Evolutionary conservation across 2,329 filamentous ascomycete genomes (phyloP).

Genomic region (Emydomyces testavorans): DNA sequence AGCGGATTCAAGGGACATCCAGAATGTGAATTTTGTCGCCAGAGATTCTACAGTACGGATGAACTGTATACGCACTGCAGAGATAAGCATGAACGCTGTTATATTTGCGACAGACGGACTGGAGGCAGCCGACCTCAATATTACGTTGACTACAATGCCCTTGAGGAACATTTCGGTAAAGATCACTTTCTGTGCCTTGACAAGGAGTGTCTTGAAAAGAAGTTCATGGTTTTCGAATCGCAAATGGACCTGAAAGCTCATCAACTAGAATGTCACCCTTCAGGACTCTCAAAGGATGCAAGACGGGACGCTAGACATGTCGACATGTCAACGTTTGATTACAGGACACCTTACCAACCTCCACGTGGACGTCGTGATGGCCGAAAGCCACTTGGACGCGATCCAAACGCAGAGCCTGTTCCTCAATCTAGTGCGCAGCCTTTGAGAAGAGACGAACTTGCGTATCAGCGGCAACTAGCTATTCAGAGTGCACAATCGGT

Average conservation of each 20-base stretch:
- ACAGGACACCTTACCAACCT: constrained; percentile 57
- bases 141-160: constrained; percentile 73
- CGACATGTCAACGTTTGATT: constrained; percentile 77
- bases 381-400: constrained; percentile 57
- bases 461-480: constrained; percentile 82
- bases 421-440: constrained; percentile 68
- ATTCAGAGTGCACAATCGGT: constrained; percentile 79
- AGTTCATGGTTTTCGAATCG: constrained; percentile 91
- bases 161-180: constrained; percentile 76
- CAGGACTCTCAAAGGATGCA: constrained; percentile 68
- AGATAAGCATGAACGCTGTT: constrained; percentile 87
- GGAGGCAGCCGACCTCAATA: constrained; percentile 66
- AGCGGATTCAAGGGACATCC: constrained; percentile 95
- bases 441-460: constrained; percentile 72
- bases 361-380: constrained; percentile 47
- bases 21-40: constrained; percentile 81
- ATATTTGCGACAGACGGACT: constrained; percentile 69
- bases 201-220: constrained; percentile 84
- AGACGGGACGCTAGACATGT: constrained; percentile 73
- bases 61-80: constrained; percentile 90
- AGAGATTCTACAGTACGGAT: constrained; percentile 90
- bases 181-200: constrained; percentile 82
- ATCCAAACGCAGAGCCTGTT: constrained; percentile 73
- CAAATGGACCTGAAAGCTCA: constrained; percentile 93
- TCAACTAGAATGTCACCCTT: constrained; percentile 71